Base-by-base conservation (phyloP, 441 rosid species). In the Populus hybrid region DNA sequence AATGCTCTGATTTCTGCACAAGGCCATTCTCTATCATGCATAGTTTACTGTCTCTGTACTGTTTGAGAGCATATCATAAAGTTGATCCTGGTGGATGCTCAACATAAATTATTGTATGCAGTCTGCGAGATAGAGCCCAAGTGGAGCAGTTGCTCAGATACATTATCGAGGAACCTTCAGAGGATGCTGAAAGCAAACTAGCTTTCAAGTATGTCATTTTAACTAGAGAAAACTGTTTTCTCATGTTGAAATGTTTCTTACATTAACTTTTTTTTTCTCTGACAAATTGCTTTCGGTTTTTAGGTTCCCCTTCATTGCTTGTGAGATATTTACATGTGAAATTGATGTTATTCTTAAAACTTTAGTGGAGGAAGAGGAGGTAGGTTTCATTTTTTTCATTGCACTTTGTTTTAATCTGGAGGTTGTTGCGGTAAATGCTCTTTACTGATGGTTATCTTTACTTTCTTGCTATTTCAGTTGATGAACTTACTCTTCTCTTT, bases 311-410 rank as follows among this genome's bases (percentile, higher is more conserved):
- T 94, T 92, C 79, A 87, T 97, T 80, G 85, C 99, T 64, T 94
- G 99, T 70, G 99, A 97, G 93, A 89, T 97, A 71, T 93, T 97
- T 77, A 94, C 99, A 4, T 97, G 99, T 71, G 99, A 97, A 84
- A 94, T 97, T 82, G 99, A 97, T 77, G 95, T 92, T 70, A 93
- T 97, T 78, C 87, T 97, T 26, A 94, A 89, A 83, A 89, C 97
- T 35, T 73, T 97, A 80, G 94, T 93, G 73, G 99, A 94, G 84
- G 99, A 97, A 57, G 97, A 94, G 78, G 90, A 94, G 98, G 99
- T 93, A 63, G 59, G 50, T 40, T 65, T 74, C 46, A 26, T 30
- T 24, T 46, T 66, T 78, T 77, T 20, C 61, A 20, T 35, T 68
- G 53, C 23, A 8, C 61, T 35, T 9, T 71, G 50, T 65, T 1